Evolutionary conservation across 306 rosid species (phyloP), one percentile per base, ranked within the genome.

Genomic region (Quercus cerris): DNA sequence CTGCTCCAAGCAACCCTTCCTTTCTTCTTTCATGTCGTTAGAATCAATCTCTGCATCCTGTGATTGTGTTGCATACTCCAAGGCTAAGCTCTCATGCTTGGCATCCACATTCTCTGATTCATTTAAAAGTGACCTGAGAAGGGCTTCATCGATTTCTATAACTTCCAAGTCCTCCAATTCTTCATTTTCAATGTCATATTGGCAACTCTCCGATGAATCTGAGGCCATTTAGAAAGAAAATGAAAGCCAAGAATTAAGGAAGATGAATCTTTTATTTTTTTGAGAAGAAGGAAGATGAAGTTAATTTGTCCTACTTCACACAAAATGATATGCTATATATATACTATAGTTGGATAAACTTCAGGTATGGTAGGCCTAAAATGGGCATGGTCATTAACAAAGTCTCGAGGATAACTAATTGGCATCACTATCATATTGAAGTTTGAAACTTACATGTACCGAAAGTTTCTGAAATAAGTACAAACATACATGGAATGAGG

Each of bases 61-160:
- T 7, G 76, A 49, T 73, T 80, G 75, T 58, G 28, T 80, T n/a
- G 74, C 22, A 46, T 66, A 72, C 68, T 55, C 71, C 3, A 23
- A 18, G 5, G 52, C 80, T 20, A 10, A n/a, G 12, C 22, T 49
- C 28, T 7, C 71, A 31, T 49, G 17, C 54, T 49, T 41, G 2
- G 35, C 78, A 52, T 74, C 79, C 54, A 63, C 78, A 17, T 22
- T 56, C 77, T 86, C 91, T 44, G 54, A 49, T 12, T 85, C 91
- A 56, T 89, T 86, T 3, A 89, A 87, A 83, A 91, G 66, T 59
- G 89, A 91, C 71, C 91, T 81, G 3, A 91, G 85, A 73, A 91
- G 83, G 63, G 82, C 87, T 22, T 72, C 93, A 74, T 91, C 96
- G 11, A 84, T 84, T 77, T 91, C 96, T 71, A 84, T 54, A 46